Conservation (phyloP, 805 yeast species). For the Saccharomycopsis amapae region DNA sequence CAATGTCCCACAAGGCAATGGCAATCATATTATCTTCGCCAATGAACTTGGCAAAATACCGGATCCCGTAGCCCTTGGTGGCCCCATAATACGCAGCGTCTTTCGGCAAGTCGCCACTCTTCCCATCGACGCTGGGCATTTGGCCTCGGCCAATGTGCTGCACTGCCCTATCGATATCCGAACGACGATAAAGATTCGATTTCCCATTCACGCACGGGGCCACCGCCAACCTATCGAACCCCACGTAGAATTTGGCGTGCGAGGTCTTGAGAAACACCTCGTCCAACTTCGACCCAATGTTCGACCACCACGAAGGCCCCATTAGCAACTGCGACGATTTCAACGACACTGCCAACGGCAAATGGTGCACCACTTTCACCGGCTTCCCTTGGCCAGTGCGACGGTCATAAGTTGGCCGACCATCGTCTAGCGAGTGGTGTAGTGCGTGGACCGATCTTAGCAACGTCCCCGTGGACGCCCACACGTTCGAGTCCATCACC, state of each 20-base stretch:
- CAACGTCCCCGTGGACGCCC: conserved; percentile 62
- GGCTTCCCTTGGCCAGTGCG: conserved; percentile 26
- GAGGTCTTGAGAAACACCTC: conserved; percentile 81
- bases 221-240: conserved; percentile 61
- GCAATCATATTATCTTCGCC: conserved; percentile 95
- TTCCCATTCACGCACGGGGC: conserved; percentile 94
- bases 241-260: conserved; percentile 78
- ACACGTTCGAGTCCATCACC: conserved; percentile 82
- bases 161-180: conserved; percentile 57
- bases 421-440: conserved; percentile 46
- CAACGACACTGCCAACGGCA: conserved; percentile 56
- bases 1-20: conserved; percentile 68
- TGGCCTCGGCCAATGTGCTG: conserved; percentile 30
- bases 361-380: conserved; percentile 74
- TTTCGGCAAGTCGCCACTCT: conserved; percentile 29
- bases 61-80: conserved; percentile 42
- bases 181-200: conserved; percentile 66
- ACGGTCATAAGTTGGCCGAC: conserved; percentile 27
- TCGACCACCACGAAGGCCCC: conserved; percentile 14
- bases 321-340: conserved; percentile 10
- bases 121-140: conserved; percentile 28
- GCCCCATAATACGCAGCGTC: conserved; percentile 30
- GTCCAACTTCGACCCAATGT: conserved; percentile 64
- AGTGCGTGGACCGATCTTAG: conserved; percentile 53
- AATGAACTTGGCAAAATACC: conserved; percentile 69